Evolutionary conservation across 345 rosid genomes (phyloP).

Genomic region (Syzygium aqueum): DNA sequence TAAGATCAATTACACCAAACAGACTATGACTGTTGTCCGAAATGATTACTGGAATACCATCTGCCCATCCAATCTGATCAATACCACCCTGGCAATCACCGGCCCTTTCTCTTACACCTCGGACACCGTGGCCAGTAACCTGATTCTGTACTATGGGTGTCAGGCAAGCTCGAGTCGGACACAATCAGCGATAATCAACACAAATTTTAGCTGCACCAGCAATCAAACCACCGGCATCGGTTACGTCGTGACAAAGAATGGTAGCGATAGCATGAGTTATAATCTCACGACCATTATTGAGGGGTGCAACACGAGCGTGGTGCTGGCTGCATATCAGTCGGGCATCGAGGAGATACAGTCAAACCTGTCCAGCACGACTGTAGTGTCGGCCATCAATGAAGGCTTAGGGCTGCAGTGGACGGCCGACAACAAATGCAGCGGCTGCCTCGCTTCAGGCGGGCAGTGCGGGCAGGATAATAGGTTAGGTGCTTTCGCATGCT

Average conservation of each 20-base stretch:
- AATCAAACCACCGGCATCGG: neutral
- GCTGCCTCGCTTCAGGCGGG: neutral
- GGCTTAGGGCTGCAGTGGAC: neutral
- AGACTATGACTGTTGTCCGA: neutral
- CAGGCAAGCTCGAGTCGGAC: too few relatives aligned
- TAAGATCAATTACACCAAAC: neutral
- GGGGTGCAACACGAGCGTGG: neutral
- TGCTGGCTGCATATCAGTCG: neutral
- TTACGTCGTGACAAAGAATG: neutral
- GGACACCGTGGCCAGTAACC: neutral
- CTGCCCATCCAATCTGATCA: neutral
- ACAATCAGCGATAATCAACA: accelerated
- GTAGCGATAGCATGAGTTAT: neutral
- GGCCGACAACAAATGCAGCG: neutral
- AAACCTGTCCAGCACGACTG: accelerated
- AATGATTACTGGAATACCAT: neutral
- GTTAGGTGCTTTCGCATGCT: neutral
- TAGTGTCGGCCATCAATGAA: neutral
- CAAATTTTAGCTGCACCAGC: neutral
- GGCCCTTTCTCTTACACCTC: neutral
- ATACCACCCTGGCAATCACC: neutral
- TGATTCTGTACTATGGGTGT: conserved; percentile 2
- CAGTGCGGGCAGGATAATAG: neutral
- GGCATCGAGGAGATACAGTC: neutral
- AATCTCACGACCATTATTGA: neutral